These are phyloP conservation scores for Phytophthora fragariaefolia DNA, from an alignment of 352 stramenopile species.

Conservation along the genomic window DNA sequence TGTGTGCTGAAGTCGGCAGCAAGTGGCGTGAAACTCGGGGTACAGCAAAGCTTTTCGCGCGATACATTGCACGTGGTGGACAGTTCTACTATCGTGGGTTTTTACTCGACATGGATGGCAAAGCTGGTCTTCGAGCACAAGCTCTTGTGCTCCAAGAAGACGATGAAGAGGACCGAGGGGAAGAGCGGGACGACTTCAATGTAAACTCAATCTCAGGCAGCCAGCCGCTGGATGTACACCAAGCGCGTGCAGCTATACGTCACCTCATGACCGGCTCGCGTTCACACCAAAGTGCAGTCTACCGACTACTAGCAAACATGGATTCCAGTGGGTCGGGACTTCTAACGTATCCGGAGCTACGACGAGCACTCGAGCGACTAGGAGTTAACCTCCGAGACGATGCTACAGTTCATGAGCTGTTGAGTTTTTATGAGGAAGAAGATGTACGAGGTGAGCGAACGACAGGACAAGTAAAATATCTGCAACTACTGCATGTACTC, in stretches of 20 bases:
- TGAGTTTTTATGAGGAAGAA: conserved; percentile 62
- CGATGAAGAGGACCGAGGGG: conserved; percentile 33
- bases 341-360: conserved; percentile 65
- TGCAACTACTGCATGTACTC: conserved; percentile 66
- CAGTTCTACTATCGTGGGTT: conserved; percentile 79
- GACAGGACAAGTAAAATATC: conserved; percentile 63
- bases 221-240: conserved; percentile 44
- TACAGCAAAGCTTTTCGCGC: conserved; percentile 43
- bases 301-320: conserved; percentile 69
- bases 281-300: conserved; percentile 55
- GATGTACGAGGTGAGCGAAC: conserved; percentile 49
- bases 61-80: conserved; percentile 57
- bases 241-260: conserved; percentile 56
- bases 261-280: conserved; percentile 57
- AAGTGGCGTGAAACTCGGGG: conserved; percentile 50
- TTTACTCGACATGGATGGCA: conserved; percentile 67
- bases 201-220: conserved; percentile 4
- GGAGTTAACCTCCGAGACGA: conserved; percentile 54
- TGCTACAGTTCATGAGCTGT: conserved; percentile 41
- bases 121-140: conserved; percentile 55
- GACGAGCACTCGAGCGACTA: conserved; percentile 64
- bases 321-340: conserved; percentile 60
- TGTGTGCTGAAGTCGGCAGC: conserved; percentile 37
- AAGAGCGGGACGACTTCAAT: conserved; percentile 35
- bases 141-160: conserved; percentile 67